Evolutionary conservation across 1,139 yeast species (phyloP), one percentile per base, ranked within the genome.

Genomic region (Tardiomyces blankii): DNA sequence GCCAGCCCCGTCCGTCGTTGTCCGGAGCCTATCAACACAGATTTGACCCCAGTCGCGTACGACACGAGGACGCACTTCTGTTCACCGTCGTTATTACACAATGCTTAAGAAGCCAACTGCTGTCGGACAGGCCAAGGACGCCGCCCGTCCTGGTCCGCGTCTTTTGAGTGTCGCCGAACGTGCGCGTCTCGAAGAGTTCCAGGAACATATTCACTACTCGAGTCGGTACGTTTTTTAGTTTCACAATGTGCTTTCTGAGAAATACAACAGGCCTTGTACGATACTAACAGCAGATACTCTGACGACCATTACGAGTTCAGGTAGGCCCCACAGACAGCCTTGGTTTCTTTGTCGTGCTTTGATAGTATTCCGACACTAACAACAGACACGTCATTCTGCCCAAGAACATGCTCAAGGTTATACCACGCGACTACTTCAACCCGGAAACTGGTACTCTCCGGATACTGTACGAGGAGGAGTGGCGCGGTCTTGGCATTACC

Each of bases 401-500:
- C 51, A 88, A 93, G 61, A 86, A 85, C 53, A 87, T 93, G 96
- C 75, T 93, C 49, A 89, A 89, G 64, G 89, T 81, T 43, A 87
- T 93, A 50, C 98, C 98, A n/a, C 80, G 82, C 48, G 98, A 93
- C 63, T 93, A 88, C 62, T 93, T 93, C 70, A 85, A 89, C 62
- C 85, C 91, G 12, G 96, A 89, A 51, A 86, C 95, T 2, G 97
- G 97, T 6, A 91, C 98, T 0, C 73, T 93, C 55, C 80, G 96
- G 54, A 86, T 93, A 47, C 70, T 93, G 45, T 67, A 83, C 49
- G 99, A 93, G 64, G 97, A 91, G 55, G 99, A 93, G 66, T 93
- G 99, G 99, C 75, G 99, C 64, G 97, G 97, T 1, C 72, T 93
- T 47, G 99, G 99, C 3, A 88, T 93, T 58, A 93, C 98, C 11